Evolutionary conservation across 2,329 filamentous ascomycete genomes (phyloP).

Genomic region (Aulographum hederae): DNA sequence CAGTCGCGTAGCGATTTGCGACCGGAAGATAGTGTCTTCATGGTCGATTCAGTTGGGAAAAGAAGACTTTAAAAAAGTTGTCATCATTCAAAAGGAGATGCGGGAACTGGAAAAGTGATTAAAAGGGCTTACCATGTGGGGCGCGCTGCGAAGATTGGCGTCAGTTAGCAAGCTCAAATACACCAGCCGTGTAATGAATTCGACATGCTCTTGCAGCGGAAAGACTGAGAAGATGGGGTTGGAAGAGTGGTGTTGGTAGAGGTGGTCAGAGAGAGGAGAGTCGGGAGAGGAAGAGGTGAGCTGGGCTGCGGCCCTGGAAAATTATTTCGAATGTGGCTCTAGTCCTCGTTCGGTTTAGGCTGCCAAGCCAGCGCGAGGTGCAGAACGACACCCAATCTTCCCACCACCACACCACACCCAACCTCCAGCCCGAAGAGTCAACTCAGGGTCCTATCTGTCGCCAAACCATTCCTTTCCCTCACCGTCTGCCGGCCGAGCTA

Average conservation of each 20-base stretch:
- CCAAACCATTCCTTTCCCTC: too few relatives aligned
- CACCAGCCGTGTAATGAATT: not conserved
- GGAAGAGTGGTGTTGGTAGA: not conserved
- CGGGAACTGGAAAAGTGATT: not conserved
- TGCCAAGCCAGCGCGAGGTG: too few relatives aligned
- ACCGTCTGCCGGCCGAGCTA: too few relatives aligned
- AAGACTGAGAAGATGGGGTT: not conserved
- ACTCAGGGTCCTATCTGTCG: too few relatives aligned
- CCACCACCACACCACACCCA: too few relatives aligned
- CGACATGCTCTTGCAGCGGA: not conserved
- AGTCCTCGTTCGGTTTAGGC: too few relatives aligned
- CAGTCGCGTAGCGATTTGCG: conserved; percentile 44
- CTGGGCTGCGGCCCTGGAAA: too few relatives aligned
- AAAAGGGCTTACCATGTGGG: not conserved
- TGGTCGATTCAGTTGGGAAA: conserved; percentile 78
- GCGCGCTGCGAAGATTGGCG: not conserved
- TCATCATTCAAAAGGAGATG: conserved; percentile 43
- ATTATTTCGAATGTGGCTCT: too few relatives aligned
- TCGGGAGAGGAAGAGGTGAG: too few relatives aligned
- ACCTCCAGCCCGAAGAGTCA: too few relatives aligned
- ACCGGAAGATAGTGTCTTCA: conserved; percentile 61
- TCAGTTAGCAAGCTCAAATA: conserved; percentile 6
- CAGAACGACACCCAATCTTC: too few relatives aligned
- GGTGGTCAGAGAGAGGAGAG: too few relatives aligned
- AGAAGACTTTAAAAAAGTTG: conserved; percentile 57